Evolutionary conservation across 2,329 filamentous ascomycete species (phyloP).

Genomic region (Dendryphion nanum): DNA sequence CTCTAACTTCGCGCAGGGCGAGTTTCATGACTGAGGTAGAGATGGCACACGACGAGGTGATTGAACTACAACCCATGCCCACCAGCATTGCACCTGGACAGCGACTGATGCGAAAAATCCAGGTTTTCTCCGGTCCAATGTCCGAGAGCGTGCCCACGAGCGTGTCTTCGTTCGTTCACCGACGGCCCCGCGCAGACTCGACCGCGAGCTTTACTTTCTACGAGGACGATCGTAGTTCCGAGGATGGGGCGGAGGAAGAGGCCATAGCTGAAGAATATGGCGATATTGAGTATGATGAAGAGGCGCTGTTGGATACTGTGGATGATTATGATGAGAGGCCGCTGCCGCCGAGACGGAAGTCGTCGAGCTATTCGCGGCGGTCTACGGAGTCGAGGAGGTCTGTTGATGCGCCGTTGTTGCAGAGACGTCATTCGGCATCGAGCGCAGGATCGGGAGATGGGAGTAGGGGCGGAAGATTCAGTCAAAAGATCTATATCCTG

Average conservation of each 20-base stretch:
- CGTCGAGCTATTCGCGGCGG: conserved; percentile 58
- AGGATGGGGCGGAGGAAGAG: conserved; percentile 29
- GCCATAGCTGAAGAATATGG: conserved; percentile 33
- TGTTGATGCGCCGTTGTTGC: conserved; percentile 61
- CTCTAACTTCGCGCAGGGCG: conserved; percentile 39
- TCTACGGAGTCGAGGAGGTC: conserved; percentile 43
- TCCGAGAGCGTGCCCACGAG: conserved; percentile 96
- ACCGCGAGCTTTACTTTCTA: conserved; percentile 90
- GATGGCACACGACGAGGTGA: conserved; percentile 94
- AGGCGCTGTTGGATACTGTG: conserved; percentile 51
- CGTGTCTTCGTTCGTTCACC: conserved; percentile 86
- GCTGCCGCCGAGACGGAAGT: conserved; percentile 52
- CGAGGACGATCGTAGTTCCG: conserved; percentile 64
- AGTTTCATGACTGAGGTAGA: conserved; percentile 95
- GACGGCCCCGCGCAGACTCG: conserved; percentile 76
- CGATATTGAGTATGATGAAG: conserved; percentile 34
- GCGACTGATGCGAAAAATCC: conserved; percentile 36
- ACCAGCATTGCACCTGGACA: conserved; percentile 20
- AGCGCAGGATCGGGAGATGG: conserved; percentile 65
- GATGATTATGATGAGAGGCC: conserved; percentile 33
- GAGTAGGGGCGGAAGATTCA: conserved; percentile 61
- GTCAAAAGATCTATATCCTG: conserved; percentile 88
- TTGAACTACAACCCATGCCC: conserved; percentile 29
- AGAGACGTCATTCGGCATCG: conserved; percentile 63
- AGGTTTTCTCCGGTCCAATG: conserved; percentile 86